phyloP scores from a whole-genome alignment of 2,329 filamentous ascomycete genomes.

The Penicillium sp. region DNA sequence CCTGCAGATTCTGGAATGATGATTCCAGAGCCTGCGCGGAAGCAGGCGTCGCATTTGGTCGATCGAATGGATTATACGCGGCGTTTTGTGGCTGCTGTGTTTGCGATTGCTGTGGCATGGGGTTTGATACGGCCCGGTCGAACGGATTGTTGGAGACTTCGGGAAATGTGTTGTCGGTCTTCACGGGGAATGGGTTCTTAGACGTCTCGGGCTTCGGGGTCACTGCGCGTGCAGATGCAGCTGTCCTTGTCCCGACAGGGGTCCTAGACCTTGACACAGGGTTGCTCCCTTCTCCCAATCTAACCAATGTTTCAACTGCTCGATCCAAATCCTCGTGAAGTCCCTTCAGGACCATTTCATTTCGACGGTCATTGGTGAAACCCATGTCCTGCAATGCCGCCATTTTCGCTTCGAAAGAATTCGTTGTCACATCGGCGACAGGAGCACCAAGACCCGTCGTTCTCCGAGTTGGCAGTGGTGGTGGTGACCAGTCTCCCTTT shows the following conservation, averaged over 20 bases:
- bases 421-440: slow-evolving; percentile 49
- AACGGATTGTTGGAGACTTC: slow-evolving; percentile 58
- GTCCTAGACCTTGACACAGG: slow-evolving; percentile 55
- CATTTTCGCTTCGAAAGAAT: slow-evolving; percentile 68
- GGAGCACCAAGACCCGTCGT: slow-evolving; percentile 62
- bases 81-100: slow-evolving; percentile 13
- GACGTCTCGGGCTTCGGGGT: slow-evolving; percentile 38
- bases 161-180: slow-evolving; percentile 6
- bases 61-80: slow-evolving; percentile 69
- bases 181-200: slow-evolving; percentile 25
- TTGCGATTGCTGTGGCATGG: slow-evolving; percentile 25
- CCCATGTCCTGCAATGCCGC: slow-evolving; percentile 81
- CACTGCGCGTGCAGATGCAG: slow-evolving; percentile 20
- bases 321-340: slow-evolving; percentile 81
- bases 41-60: slow-evolving; percentile 30
- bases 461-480: slow-evolving; percentile 23
- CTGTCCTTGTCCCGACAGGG: slow-evolving; percentile 39
- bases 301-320: slow-evolving; percentile 77
- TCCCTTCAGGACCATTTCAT: slow-evolving; percentile 74
- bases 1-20: slow-evolving; percentile 70
- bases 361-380: slow-evolving; percentile 77
- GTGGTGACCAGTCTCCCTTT: slow-evolving; percentile 26
- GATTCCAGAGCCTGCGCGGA: slow-evolving; percentile 53
- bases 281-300: slow-evolving; percentile 66
- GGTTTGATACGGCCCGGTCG: slow-evolving; percentile 50